phyloP scores from a whole-genome alignment of 1,139 yeast genomes.

The Zygosaccharomyces pseudobailii region DNA sequence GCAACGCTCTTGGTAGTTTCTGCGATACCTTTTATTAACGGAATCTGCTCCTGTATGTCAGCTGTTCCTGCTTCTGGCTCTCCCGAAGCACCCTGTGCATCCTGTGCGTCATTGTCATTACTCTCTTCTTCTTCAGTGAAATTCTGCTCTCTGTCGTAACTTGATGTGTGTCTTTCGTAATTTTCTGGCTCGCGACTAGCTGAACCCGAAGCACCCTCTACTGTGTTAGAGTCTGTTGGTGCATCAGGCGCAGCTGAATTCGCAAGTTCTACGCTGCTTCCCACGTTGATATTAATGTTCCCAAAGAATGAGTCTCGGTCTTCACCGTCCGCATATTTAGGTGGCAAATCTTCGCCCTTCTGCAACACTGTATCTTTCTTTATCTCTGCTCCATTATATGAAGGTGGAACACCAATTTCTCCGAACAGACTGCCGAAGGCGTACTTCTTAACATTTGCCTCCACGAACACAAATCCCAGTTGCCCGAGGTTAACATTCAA shows the following conservation, averaged over 20 bases:
- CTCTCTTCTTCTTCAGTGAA: constrained; percentile 7
- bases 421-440: constrained; percentile 82
- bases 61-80: neutral
- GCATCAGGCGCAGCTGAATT: neutral
- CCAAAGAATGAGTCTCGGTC: constrained; percentile 53
- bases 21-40: neutral
- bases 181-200: constrained; percentile 3
- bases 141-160: constrained; percentile 21
- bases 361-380: constrained; percentile 57
- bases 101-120: constrained; percentile 5
- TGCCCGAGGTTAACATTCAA: constrained; percentile 87
- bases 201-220: neutral
- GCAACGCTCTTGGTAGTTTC: constrained; percentile 6
- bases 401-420: constrained; percentile 70
- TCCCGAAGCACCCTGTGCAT: neutral
- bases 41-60: neutral
- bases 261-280: constrained; percentile 3
- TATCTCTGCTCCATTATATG: constrained; percentile 51
- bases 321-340: constrained; percentile 59
- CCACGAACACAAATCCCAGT: constrained; percentile 87
- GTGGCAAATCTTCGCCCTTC: constrained; percentile 72
- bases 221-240: neutral
- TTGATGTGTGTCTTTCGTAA: constrained; percentile 24
- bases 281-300: constrained; percentile 13
- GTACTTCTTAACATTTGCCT: constrained; percentile 84